A percentile compares a stretch with the other conserved stretches of the same genome.
Evolutionary conservation across 371 early-diverging fungal species (phyloP).

Genomic region (Fennellomyces sp.): DNA sequence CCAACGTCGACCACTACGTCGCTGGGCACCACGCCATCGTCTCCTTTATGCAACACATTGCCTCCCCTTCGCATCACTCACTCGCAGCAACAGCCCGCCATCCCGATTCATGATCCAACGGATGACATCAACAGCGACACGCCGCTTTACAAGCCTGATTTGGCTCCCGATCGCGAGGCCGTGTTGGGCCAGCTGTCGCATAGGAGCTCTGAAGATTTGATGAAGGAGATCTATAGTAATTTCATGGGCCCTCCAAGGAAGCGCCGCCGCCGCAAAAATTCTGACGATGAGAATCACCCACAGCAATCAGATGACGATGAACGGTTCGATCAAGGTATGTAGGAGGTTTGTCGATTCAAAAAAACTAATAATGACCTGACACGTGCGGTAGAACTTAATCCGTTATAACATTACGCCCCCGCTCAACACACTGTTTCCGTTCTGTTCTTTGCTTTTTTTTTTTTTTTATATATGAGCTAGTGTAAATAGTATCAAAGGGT

Average conservation of each 20-base stretch:
- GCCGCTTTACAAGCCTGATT: slow-evolving; percentile 41
- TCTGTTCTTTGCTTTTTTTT: no score
- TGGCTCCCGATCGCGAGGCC: slow-evolving; percentile 21
- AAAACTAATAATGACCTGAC: not conserved
- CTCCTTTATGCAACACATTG: not conserved
- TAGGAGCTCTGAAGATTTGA: slow-evolving; percentile 47
- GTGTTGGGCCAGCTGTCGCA: slow-evolving; percentile 39
- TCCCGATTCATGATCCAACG: slow-evolving; percentile 51
- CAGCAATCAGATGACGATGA: not conserved
- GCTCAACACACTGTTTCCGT: not conserved
- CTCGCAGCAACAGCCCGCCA: slow-evolving; percentile 5
- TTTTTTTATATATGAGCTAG: not conserved
- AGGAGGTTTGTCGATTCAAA: no score
- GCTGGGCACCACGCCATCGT: not conserved
- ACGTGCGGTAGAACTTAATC: not conserved
- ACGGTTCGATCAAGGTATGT: not conserved
- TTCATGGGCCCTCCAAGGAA: slow-evolving; percentile 14
- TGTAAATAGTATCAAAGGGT: not conserved
- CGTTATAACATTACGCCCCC: not conserved
- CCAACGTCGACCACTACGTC: no score
- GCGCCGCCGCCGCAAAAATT: not conserved
- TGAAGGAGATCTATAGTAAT: slow-evolving; percentile 46
- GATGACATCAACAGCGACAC: slow-evolving; percentile 55
- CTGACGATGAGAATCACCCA: not conserved
- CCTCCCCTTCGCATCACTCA: not conserved